phyloP scores from a whole-genome alignment of 805 yeast genomes.

The Wickerhamiella musiphila region DNA sequence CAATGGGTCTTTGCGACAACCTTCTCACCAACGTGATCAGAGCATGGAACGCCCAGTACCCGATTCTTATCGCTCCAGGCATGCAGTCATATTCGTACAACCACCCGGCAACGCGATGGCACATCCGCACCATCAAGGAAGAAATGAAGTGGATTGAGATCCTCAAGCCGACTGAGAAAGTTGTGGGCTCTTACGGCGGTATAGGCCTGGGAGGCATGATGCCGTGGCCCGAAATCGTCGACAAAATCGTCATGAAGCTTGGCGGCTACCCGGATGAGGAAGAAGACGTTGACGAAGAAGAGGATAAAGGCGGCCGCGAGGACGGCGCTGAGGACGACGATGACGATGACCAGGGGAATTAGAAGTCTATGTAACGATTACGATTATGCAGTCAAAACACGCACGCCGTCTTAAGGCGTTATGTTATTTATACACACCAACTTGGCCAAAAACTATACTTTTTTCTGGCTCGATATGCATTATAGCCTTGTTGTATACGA shows the following conservation, averaged over 20 bases:
- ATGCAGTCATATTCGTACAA: conserved; percentile 89
- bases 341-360: conserved; percentile 34
- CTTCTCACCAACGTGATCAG: conserved; percentile 75
- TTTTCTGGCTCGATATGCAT: too few relatives aligned
- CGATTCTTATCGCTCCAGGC: conserved; percentile 83
- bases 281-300: conserved; percentile 30
- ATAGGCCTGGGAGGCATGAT: conserved; percentile 99
- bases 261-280: conserved; percentile 44
- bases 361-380: too few relatives aligned
- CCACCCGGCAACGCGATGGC: conserved; percentile 74
- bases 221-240: conserved; percentile 91
- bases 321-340: conserved; percentile 21
- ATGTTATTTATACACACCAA: too few relatives aligned
- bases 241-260: conserved; percentile 57
- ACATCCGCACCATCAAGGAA: conserved; percentile 54
- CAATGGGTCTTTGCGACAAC: conserved; percentile 85
- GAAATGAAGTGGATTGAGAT: conserved; percentile 93
- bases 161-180: conserved; percentile 89
- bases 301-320: conserved; percentile 20
- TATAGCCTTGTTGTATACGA: too few relatives aligned
- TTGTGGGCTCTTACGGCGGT: conserved; percentile 82
- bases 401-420: too few relatives aligned
- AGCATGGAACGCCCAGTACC: conserved; percentile 89
- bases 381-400: too few relatives aligned
- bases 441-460: too few relatives aligned